Percentiles rank a stretch among this genome's conserved stretches.
phyloP scores from a whole-genome alignment of 2,329 filamentous ascomycete species.

The Albophoma yamanashiensis region DNA sequence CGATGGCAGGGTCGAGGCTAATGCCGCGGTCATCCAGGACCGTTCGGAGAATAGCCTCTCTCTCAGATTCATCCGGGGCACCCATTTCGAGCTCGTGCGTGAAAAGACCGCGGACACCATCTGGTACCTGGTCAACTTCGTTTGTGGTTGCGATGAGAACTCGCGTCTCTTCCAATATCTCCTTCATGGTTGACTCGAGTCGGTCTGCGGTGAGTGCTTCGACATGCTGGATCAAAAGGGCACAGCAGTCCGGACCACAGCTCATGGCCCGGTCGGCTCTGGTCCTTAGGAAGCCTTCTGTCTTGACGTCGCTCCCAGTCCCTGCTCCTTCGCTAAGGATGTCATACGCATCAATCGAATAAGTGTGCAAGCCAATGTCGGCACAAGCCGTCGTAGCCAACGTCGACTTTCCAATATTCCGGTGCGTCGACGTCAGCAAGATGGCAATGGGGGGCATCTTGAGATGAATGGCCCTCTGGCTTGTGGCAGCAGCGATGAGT shows the following conservation, averaged over 20 bases:
- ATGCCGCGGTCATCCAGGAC: constrained; percentile 69
- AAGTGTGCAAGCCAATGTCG: constrained; percentile 84
- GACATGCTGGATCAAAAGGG: constrained; percentile 77
- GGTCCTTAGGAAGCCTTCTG: constrained; percentile 79
- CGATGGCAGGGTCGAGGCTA: constrained; percentile 71
- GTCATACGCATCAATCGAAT: constrained; percentile 83
- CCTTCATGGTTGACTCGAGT: constrained; percentile 75
- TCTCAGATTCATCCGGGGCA: constrained; percentile 84
- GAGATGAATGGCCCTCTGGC: constrained; percentile 73
- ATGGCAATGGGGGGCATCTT: constrained; percentile 83
- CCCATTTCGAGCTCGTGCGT: constrained; percentile 92
- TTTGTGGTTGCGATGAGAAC: constrained; percentile 91
- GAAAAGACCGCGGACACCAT: constrained; percentile 81
- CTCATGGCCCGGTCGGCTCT: constrained; percentile 80
- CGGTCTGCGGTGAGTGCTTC: constrained; percentile 86
- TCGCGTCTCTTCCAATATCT: constrained; percentile 67
- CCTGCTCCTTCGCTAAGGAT: constrained; percentile 79
- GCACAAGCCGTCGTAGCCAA: constrained; percentile 67
- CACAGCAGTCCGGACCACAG: constrained; percentile 75
- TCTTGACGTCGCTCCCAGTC: constrained; percentile 85
- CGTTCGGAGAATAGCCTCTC: constrained; percentile 74
- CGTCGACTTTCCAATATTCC: constrained; percentile 86
- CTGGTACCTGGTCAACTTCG: constrained; percentile 87
- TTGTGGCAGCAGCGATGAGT: constrained; percentile 79
- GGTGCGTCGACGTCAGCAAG: constrained; percentile 80